Evolutionary conservation across 305 asterid species (phyloP).

Genomic region (Caryopteris hybrid): DNA sequence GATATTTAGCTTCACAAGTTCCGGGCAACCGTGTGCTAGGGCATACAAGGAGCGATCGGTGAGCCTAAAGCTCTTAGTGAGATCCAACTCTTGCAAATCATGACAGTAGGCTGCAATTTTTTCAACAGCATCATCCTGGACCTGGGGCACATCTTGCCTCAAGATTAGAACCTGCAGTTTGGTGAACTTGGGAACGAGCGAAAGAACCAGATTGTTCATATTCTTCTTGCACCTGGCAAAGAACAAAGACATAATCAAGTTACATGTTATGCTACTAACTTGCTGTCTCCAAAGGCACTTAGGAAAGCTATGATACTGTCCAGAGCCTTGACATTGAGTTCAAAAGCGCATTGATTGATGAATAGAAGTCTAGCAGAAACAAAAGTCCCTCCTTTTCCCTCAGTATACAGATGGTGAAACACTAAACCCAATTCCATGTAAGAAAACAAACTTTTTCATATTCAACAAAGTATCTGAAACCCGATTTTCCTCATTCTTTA

Average conservation of each 20-base stretch:
- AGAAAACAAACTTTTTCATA: not conserved
- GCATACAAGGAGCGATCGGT: constrained; percentile 75
- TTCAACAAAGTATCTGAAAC: not conserved
- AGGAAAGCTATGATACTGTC: not conserved
- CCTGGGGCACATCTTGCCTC: constrained; percentile 84
- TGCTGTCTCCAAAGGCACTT: not conserved
- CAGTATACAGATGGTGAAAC: not conserved
- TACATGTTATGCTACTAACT: not conserved
- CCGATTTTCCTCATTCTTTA: no score
- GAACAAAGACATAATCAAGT: not conserved
- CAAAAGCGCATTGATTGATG: no score
- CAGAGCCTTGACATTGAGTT: no score
- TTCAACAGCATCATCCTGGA: constrained; percentile 68
- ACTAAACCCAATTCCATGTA: not conserved
- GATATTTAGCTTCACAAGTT: constrained; percentile 72
- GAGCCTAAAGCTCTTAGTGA: constrained; percentile 87
- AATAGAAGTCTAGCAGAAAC: no score
- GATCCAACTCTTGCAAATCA: constrained; percentile 82
- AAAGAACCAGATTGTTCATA: constrained; percentile 70
- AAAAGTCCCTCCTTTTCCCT: no score
- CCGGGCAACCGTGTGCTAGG: constrained; percentile 74
- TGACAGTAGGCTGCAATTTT: constrained; percentile 59
- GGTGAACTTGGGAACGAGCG: constrained; percentile 68
- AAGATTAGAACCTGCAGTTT: constrained; percentile 61
- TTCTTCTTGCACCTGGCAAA: constrained; percentile 80